Conservation (phyloP, 305 asterid species). For the Withania somnifera region DNA sequence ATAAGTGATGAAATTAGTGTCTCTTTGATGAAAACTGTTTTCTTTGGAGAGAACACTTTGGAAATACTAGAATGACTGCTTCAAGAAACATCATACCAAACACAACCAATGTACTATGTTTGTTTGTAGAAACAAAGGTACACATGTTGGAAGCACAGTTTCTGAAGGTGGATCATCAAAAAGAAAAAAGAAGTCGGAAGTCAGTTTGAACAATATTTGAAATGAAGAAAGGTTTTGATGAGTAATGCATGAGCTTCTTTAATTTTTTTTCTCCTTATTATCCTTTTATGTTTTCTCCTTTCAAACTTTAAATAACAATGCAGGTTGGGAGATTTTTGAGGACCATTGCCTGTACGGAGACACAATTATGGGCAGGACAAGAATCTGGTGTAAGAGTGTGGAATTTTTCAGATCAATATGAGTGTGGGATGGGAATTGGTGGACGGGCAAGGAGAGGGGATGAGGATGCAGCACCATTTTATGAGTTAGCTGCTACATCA, state of each 20-base stretch:
- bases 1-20: background rate
- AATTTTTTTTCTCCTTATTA: background rate
- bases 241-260: background rate
- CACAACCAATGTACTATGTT: background rate
- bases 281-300: background rate
- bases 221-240: background rate
- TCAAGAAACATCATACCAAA: background rate
- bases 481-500: conserved; percentile 52
- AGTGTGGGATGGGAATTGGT: conserved; percentile 53
- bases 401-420: conserved; percentile 62
- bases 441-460: conserved; percentile 76
- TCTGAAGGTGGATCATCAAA: background rate
- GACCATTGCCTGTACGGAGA: conserved; percentile 65
- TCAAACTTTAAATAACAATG: background rate
- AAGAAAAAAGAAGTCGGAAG: background rate
- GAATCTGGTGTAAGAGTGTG: conserved; percentile 89
- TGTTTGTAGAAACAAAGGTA: background rate
- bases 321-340: conserved; percentile 79
- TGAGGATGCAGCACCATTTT: conserved; percentile 86
- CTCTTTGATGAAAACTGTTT: background rate
- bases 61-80: background rate
- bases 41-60: background rate
- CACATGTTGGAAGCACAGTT: background rate
- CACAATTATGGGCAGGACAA: conserved; percentile 95
- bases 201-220: background rate